Evolutionary conservation across 495 filamentous ascomycete genomes (phyloP), one percentile per base, ranked within the genome.

Genomic region (Tuber aestivum): DNA sequence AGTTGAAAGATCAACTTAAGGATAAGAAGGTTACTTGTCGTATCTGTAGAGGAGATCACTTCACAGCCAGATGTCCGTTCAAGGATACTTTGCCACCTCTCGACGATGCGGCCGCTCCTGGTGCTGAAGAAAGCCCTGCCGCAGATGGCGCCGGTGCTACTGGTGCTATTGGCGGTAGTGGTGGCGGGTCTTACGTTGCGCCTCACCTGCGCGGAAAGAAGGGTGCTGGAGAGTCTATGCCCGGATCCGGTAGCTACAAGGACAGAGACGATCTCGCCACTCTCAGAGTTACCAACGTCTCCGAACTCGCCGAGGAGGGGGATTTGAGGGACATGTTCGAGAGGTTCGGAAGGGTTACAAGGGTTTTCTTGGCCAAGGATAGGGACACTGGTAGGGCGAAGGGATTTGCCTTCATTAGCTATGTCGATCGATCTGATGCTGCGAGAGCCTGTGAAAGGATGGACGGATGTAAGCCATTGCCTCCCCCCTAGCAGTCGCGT

Each of bases 1-100:
- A 89, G 74, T 91, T 97, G 87, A 95, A 94, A 87, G 93, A 94
- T 79, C 89, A 93, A 88, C 88, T 97, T 76, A 97, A 95, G 90
- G 93, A 97, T 86, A 97, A 97, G 89, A 97, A 97, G 88, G 96
- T 99, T 86, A 97, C 97, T 88, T 99, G 95, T 86, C 91, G 95
- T 87, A 98, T 99, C 83, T 99, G 95, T 86, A 92, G 90, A 84
- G 95, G 96, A 80, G 96, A 98, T 86, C 95, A 99, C 88, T 99
- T 97, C 87, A 99, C 95, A 6, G 94, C 95, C 41, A 90, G 95
- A 82, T 99, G 92, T 70, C 82, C 91, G 40, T 93, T 92, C 85
- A 93, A 93, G 86, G 91, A 92, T 81, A 93, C 91, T 68, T 91
- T 93, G 87, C 91, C 91, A 18, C 91, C 91, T 2, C 87, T 92